Evolutionary conservation across 495 filamentous ascomycete genomes (phyloP).

Genomic region (Penicillium paradoxum): DNA sequence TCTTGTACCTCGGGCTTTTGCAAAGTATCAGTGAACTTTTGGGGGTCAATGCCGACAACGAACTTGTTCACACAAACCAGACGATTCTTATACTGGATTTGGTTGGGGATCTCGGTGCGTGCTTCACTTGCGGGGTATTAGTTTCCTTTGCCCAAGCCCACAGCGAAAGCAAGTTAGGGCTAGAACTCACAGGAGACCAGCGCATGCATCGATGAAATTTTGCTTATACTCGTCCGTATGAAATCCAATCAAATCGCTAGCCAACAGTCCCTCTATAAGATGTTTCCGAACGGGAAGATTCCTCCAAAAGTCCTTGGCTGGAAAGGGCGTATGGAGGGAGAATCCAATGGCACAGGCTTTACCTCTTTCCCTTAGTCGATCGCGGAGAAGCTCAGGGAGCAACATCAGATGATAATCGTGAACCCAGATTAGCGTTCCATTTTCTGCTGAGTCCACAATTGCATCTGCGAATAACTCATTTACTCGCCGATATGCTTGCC

Average conservation of each 20-base stretch:
- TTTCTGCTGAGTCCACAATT: constrained; percentile 64
- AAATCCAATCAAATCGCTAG: constrained; percentile 86
- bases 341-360: constrained; percentile 88
- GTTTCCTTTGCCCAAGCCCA: background rate
- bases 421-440: constrained; percentile 86
- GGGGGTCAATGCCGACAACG: constrained; percentile 89
- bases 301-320: constrained; percentile 85
- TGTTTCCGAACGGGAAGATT: constrained; percentile 84
- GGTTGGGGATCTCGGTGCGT: constrained; percentile 47
- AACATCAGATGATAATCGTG: constrained; percentile 98
- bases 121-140: constrained; percentile 12
- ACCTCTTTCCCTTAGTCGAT: constrained; percentile 60
- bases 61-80: constrained; percentile 75
- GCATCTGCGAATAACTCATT: constrained; percentile 81
- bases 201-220: constrained; percentile 84
- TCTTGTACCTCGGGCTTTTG: constrained; percentile 67
- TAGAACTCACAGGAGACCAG: constrained; percentile 66
- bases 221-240: constrained; percentile 92
- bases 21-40: constrained; percentile 78
- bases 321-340: constrained; percentile 93
- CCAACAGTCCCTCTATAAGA: constrained; percentile 71
- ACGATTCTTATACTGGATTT: constrained; percentile 71
- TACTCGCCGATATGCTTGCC: constrained; percentile 81
- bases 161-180: constrained; percentile 47
- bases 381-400: constrained; percentile 76